These are phyloP conservation scores for Fusarium decemcellulare DNA, from an alignment of 2,329 filamentous ascomycete genomes.

Conservation along the genomic window DNA sequence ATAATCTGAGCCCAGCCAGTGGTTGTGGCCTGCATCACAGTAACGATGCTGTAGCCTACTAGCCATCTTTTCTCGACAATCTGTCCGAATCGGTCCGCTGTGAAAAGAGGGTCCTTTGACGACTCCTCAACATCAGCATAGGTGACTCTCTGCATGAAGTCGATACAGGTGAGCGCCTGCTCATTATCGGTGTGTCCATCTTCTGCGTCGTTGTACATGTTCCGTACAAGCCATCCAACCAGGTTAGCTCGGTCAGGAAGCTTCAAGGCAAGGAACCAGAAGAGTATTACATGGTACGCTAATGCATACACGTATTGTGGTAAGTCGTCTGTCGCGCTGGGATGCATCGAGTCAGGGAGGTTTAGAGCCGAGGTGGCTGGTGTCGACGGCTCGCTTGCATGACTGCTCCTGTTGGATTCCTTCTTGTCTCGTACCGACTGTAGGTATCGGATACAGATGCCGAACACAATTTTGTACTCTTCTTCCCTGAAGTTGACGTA, in stretches of 20 bases:
- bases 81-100: slow-evolving; percentile 73
- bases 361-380: slow-evolving; percentile 38
- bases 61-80: slow-evolving; percentile 79
- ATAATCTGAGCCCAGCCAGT: slow-evolving; percentile 80
- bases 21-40: slow-evolving; percentile 77
- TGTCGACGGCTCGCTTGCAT: slow-evolving; percentile 59
- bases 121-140: slow-evolving; percentile 90
- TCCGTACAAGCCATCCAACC: slow-evolving; percentile 91
- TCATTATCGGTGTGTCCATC: slow-evolving; percentile 86
- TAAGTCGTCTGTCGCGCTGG: slow-evolving; percentile 74
- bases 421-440: slow-evolving; percentile 85
- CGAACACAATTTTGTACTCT: slow-evolving; percentile 94
- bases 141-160: slow-evolving; percentile 92
- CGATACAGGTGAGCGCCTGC: slow-evolving; percentile 92
- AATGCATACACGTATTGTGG: slow-evolving; percentile 95
- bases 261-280: slow-evolving; percentile 95
- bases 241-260: slow-evolving; percentile 86
- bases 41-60: slow-evolving; percentile 80
- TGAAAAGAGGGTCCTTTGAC: slow-evolving; percentile 75
- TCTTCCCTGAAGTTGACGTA: slow-evolving; percentile 92
- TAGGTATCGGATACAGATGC: slow-evolving; percentile 93
- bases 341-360: slow-evolving; percentile 40
- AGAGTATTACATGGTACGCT: slow-evolving; percentile 95
- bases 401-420: slow-evolving; percentile 61
- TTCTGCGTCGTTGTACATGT: slow-evolving; percentile 83